phyloP scores from a whole-genome alignment of 768 basidiomycete species.

The Naematelia encephala region DNA sequence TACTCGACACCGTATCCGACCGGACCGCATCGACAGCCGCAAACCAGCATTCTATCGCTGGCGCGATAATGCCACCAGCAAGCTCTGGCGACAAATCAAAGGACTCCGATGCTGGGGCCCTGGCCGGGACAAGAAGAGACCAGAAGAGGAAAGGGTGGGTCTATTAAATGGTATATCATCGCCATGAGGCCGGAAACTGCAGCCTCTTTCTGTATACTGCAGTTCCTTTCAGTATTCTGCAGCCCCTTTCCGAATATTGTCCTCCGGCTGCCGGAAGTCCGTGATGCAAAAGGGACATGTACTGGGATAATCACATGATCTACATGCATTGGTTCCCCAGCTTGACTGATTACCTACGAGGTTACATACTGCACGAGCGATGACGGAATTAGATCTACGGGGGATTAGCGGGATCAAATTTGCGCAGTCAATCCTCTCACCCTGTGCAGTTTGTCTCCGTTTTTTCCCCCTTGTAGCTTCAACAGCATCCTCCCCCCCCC shows the following conservation, averaged over 20 bases:
- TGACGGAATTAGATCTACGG: not conserved
- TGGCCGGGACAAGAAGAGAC: conserved; percentile 14
- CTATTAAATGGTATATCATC: conserved; percentile 28
- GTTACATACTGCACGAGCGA: too few relatives aligned
- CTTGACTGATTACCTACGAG: too few relatives aligned
- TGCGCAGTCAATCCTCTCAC: not conserved
- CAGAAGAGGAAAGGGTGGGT: conserved; percentile 30
- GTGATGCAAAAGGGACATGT: too few relatives aligned
- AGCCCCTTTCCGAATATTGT: too few relatives aligned
- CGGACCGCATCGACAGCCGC: conserved; percentile 45
- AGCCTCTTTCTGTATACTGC: too few relatives aligned
- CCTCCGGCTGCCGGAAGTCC: too few relatives aligned
- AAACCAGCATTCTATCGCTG: conserved; percentile 43
- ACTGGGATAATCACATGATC: too few relatives aligned
- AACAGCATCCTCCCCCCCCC: too few relatives aligned
- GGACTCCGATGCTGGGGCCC: conserved; percentile 20
- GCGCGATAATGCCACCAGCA: conserved; percentile 26
- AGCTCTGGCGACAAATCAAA: conserved; percentile 35
- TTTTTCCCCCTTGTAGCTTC: not conserved
- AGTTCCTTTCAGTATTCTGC: too few relatives aligned
- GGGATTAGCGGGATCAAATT: not conserved
- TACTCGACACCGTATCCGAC: conserved; percentile 46
- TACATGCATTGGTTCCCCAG: too few relatives aligned
- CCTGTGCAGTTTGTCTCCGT: not conserved
- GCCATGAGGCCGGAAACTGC: too few relatives aligned